phyloP scores from a whole-genome alignment of 495 filamentous ascomycete species.

The Neurospora sp. region DNA sequence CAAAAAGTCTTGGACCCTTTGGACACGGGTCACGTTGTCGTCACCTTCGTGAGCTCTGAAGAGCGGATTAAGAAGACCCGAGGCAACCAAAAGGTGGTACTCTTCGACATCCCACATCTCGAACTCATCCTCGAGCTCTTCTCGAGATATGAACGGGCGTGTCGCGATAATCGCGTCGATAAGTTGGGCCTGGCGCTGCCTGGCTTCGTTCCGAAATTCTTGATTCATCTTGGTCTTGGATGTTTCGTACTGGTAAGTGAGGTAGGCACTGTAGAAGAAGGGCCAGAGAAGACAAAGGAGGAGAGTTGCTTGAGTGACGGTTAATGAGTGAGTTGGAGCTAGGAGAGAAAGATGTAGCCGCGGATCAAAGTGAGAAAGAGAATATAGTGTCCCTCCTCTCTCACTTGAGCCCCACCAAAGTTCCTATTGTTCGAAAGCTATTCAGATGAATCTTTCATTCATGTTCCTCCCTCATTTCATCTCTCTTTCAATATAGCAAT shows the following conservation, averaged over 20 bases:
- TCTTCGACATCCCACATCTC: not conserved
- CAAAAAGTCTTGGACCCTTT: not conserved
- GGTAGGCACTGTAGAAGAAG: not conserved
- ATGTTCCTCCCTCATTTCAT: not conserved
- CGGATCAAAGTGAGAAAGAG: not conserved
- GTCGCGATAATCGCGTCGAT: not conserved
- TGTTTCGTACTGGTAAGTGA: not conserved
- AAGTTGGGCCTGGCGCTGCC: not conserved
- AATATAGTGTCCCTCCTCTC: not conserved
- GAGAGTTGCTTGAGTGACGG: not conserved
- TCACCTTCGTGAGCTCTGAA: not conserved
- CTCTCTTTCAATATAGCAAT: not conserved
- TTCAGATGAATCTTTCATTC: not conserved
- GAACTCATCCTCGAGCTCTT: not conserved
- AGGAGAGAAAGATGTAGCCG: not conserved
- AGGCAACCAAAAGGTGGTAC: not conserved
- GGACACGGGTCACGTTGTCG: not conserved
- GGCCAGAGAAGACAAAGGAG: not conserved
- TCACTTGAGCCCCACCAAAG: not conserved
- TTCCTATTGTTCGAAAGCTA: not conserved
- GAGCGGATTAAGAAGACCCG: not conserved
- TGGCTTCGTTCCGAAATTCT: not conserved
- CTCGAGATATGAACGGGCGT: not conserved
- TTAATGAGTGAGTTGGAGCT: not conserved
- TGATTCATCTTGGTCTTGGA: not conserved